Evolutionary conservation across 2,329 filamentous ascomycete genomes (phyloP), one percentile per base, ranked within the genome.

Genomic region (Madurella mycetomatis): DNA sequence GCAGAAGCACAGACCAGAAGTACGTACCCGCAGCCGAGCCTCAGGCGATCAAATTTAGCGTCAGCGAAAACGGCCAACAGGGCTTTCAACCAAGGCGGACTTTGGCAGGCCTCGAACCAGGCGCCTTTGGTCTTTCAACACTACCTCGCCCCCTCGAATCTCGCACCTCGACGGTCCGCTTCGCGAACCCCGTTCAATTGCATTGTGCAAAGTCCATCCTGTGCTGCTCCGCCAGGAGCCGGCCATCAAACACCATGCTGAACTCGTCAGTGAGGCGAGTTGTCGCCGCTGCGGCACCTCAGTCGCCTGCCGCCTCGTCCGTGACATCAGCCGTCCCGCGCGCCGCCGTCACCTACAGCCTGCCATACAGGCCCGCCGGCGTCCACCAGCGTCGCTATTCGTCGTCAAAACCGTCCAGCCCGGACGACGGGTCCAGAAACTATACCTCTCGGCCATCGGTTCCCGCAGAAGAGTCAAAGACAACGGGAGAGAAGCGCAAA

Each of bases 391-490:
- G 79, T 63, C 74, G 81, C 60, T 82, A 75, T 64, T 84, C 81
- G 11, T 84, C 81, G 31, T 84, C 81, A 34, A 84, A 84, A 67
- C 80, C 81, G n/a, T 83, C 80, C 39, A 78, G 77, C 62, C 76
- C 80, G n/a, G 79, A 81, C 57, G 80, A 79, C 62, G 80, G 77
- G 9, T 70, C 79, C 30, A 79, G 74, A 62, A 76, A 76, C 18
- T 70, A 78, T n/a, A 66, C 79, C 8, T 71, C 77, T 46, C 73
- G 72, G 41, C 73, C 78, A 65, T 73, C 74, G 9, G 77, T 82
- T 5, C 73, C 79, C 9, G 66, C 79, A 37, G 59, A 69, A 64
- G 64, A 74, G 60, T 69, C 73, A 70, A 76, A 76, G 68, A 60
- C 73, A 18, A 64, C 67, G 53, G 70, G 72, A 59, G 78, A 82